Conservation (phyloP, 805 yeast genomes). For the Lipomyces orientalis region DNA sequence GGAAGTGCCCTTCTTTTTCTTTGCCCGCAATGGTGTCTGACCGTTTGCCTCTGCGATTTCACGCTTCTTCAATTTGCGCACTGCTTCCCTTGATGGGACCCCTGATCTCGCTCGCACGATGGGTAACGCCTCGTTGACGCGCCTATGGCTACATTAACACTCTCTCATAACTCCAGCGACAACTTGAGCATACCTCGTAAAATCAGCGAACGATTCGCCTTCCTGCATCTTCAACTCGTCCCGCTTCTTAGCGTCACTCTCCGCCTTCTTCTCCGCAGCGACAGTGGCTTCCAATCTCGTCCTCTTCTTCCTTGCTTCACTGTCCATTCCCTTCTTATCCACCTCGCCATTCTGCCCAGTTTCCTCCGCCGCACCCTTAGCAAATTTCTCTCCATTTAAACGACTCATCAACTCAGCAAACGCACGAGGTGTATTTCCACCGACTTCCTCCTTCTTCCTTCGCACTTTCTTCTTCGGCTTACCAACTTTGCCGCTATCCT, state of each 20-base stretch:
- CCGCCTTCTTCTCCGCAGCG: conserved; percentile 15
- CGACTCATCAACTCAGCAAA: conserved; percentile 44
- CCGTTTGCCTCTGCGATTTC: conserved; percentile 37
- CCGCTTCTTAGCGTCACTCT: not conserved
- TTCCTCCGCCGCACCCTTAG: not conserved
- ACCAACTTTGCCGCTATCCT: conserved; percentile 6
- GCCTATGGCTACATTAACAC: conserved; percentile 34
- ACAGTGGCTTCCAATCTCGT: conserved; percentile 17
- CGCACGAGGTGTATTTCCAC: conserved; percentile 47
- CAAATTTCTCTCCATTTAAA: conserved; percentile 11
- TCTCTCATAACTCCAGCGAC: not conserved
- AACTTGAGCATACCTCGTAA: conserved; percentile 33
- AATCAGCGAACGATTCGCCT: conserved; percentile 50
- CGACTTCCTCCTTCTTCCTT: conserved; percentile 30
- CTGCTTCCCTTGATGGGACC: conserved; percentile 42
- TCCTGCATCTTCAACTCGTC: conserved; percentile 40
- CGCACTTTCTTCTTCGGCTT: conserved; percentile 29
- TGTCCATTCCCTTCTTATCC: conserved; percentile 13
- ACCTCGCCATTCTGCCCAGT: not conserved
- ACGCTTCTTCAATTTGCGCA: conserved; percentile 35
- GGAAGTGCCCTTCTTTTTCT: conserved; percentile 41
- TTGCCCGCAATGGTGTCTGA: conserved; percentile 24
- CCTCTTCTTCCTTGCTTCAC: conserved; percentile 19
- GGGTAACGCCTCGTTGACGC: conserved; percentile 52
- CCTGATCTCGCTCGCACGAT: conserved; percentile 47